Evolutionary conservation across 768 basidiomycete genomes (phyloP).

Genomic region (Pleurotus cornucopiae): DNA sequence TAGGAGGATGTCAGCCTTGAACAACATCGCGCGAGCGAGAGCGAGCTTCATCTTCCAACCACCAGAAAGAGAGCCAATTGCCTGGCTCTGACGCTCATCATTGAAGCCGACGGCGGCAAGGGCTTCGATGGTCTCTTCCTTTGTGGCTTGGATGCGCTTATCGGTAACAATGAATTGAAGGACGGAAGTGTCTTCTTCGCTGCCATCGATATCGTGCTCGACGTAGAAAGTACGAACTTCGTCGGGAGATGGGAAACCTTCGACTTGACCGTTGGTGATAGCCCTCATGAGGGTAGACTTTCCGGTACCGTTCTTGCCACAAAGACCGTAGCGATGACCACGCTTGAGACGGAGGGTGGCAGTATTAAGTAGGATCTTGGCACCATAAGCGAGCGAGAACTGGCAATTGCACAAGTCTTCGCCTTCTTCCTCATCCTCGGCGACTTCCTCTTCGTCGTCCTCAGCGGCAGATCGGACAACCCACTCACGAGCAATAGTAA

Average conservation of each 20-base stretch:
- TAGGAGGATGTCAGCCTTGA: conserved; percentile 95
- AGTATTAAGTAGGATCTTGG: conserved; percentile 96
- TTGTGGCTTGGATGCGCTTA: conserved; percentile 69
- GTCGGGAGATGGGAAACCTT: conserved; percentile 96
- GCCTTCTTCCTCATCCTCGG: conserved; percentile 93
- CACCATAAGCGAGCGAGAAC: conserved; percentile 98
- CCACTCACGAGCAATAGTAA: conserved; percentile 75
- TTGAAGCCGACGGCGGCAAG: conserved; percentile 91
- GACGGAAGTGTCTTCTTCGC: conserved; percentile 88
- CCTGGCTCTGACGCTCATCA: conserved; percentile 77
- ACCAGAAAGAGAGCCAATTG: conserved; percentile 91
- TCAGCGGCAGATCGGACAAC: conserved; percentile 86
- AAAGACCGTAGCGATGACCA: conserved; percentile 97
- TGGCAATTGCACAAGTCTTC: conserved; percentile 99
- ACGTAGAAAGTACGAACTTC: conserved; percentile 99
- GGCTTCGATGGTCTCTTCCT: conserved; percentile 73
- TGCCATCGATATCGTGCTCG: conserved; percentile 98
- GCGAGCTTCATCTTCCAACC: conserved; percentile 99
- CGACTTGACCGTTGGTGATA: conserved; percentile 92
- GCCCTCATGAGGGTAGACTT: conserved; percentile 95
- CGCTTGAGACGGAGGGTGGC: conserved; percentile 96
- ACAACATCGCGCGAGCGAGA: conserved; percentile 93
- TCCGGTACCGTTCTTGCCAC: conserved; percentile 98
- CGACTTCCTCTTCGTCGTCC: conserved; percentile 60
- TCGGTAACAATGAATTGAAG: conserved; percentile 84